Conservation (phyloP, 768 basidiomycete species). For the Mycena sanguinolenta region DNA sequence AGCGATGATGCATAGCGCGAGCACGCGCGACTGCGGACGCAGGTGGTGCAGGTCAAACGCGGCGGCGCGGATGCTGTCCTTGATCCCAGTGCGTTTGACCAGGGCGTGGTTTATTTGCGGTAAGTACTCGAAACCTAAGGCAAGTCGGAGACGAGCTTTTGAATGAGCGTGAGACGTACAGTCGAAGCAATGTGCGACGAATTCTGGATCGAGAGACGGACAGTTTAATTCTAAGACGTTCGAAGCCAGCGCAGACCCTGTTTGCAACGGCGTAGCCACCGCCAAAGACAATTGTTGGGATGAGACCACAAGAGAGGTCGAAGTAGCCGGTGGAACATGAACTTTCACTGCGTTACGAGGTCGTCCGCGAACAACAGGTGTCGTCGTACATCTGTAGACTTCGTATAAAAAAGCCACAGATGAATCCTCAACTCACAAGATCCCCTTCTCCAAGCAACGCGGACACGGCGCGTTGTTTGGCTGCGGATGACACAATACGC, state of each 20-base stretch:
- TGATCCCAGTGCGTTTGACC: not conserved
- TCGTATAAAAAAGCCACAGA: no score
- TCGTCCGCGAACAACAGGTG: conserved; percentile 11
- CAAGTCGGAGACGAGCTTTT: not conserved
- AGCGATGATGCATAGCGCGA: conserved; percentile 29
- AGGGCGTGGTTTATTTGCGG: not conserved
- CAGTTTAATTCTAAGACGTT: not conserved
- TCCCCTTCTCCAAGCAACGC: conserved; percentile 12
- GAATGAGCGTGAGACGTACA: not conserved
- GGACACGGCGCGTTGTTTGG: conserved; percentile 11
- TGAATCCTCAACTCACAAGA: not conserved
- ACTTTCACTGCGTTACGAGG: not conserved
- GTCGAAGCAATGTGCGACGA: not conserved
- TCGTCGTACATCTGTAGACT: conserved; percentile 9
- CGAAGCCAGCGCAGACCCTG: not conserved
- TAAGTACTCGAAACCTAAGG: not conserved
- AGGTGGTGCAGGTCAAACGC: conserved; percentile 20
- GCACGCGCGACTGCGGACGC: conserved; percentile 14
- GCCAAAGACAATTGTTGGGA: not conserved
- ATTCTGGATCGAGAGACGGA: not conserved
- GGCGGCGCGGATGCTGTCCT: not conserved
- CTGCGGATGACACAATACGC: conserved; percentile 16
- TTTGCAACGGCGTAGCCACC: not conserved
- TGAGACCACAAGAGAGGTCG: not conserved
- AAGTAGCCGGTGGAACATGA: not conserved